phyloP scores from a whole-genome alignment of 768 basidiomycete species.

The Exidia glandulosa region DNA sequence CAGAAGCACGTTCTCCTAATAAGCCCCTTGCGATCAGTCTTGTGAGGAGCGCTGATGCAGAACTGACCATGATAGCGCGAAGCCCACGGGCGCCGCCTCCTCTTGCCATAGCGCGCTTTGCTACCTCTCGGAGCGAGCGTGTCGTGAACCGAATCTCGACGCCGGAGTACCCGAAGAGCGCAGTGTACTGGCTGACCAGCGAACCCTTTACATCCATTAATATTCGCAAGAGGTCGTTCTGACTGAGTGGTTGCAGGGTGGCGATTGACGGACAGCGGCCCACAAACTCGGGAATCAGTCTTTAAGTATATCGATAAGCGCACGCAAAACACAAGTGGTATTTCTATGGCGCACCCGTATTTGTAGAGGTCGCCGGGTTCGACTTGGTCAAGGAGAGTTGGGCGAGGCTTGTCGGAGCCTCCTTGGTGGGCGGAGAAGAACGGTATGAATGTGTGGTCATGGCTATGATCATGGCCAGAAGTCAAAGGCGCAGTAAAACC shows the following conservation, averaged over 20 bases:
- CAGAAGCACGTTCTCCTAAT: slow-evolving; percentile 65
- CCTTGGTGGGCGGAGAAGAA: slow-evolving; percentile 65
- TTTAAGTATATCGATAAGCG: slow-evolving; percentile 15
- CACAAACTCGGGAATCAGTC: slow-evolving; percentile 92
- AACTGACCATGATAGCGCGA: slow-evolving; percentile 70
- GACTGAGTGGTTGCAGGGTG: slow-evolving; percentile 66
- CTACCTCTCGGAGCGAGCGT: slow-evolving; percentile 71
- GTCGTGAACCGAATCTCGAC: slow-evolving; percentile 82
- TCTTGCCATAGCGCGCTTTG: slow-evolving; percentile 60
- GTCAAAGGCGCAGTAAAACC: slow-evolving; percentile 69
- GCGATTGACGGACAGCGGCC: slow-evolving; percentile 90
- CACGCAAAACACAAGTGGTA: not conserved
- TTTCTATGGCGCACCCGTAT: slow-evolving; percentile 48
- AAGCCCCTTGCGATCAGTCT: slow-evolving; percentile 1
- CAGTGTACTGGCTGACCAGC: slow-evolving; percentile 78
- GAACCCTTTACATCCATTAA: slow-evolving; percentile 89
- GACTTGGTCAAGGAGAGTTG: slow-evolving; percentile 51
- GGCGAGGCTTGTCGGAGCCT: slow-evolving; percentile 27
- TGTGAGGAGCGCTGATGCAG: not conserved
- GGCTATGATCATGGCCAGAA: slow-evolving; percentile 19
- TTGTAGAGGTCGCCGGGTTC: slow-evolving; percentile 76
- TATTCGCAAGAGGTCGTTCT: slow-evolving; percentile 76
- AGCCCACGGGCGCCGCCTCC: slow-evolving; percentile 88
- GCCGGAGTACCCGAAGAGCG: slow-evolving; percentile 73
- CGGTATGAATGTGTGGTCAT: slow-evolving; percentile 30